phyloP scores from a whole-genome alignment of 2,329 filamentous ascomycete species.

The Clarireedia hainanense region DNA sequence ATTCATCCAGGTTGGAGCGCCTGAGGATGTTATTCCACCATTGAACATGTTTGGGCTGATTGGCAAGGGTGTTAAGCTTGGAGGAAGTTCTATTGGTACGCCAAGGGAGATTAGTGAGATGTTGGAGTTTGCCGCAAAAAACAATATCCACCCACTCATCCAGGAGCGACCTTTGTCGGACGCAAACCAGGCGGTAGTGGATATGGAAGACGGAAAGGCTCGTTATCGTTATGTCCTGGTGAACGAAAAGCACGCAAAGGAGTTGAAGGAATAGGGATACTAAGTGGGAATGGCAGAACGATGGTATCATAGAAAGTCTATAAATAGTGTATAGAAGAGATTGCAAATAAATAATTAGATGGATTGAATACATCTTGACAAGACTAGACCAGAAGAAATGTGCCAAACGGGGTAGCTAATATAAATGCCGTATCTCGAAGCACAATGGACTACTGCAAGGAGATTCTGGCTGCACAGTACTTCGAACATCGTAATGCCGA shows the following conservation, averaged over 20 bases:
- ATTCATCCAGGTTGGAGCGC: conserved; percentile 56
- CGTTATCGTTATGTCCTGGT: conserved; percentile 38
- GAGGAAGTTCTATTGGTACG: conserved; percentile 28
- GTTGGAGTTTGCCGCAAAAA: conserved; percentile 49
- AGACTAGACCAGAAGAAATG: no score
- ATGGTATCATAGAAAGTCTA: neutral
- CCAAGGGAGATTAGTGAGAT: conserved; percentile 51
- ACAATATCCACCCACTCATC: conserved; percentile 50
- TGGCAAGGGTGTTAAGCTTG: conserved; percentile 40
- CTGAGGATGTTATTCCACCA: conserved; percentile 47
- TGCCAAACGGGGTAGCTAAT: no score
- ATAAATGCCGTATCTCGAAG: no score
- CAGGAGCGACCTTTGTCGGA: conserved; percentile 45
- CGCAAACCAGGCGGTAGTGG: conserved; percentile 46
- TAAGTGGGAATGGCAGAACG: neutral
- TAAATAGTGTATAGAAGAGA: neutral
- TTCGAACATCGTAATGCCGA: no score
- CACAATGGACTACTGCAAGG: no score
- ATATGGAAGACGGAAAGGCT: conserved; percentile 48
- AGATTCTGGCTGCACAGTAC: no score
- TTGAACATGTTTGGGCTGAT: conserved; percentile 40
- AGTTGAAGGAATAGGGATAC: neutral
- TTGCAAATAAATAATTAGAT: no score
- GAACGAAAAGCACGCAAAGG: conserved; percentile 7
- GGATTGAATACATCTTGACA: neutral